Base-by-base conservation (phyloP, 2,329 filamentous ascomycete genomes). In the Microdochium paspali region DNA sequence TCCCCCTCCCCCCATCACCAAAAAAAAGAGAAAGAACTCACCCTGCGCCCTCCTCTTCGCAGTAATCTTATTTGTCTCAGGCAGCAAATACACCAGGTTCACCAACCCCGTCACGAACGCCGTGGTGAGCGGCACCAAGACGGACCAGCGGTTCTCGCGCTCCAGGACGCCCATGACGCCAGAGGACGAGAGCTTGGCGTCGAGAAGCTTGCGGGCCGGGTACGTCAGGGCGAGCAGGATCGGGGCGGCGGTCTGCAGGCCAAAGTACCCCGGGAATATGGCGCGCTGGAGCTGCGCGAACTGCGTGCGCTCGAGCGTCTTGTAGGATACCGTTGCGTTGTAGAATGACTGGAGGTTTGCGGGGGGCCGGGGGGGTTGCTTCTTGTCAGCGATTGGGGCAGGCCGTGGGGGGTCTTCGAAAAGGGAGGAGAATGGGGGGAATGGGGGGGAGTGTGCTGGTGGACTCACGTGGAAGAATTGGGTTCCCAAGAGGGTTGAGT, bases 231-330 rank as follows among this genome's bases (percentile, higher is more conserved):
- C 84, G 18, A 96, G 71, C 21, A 87, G 60, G 15, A 84, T 65
- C 0, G 93, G 88, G 1, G 91, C 71, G 5, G 76, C 74, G 3
- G 88, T 83, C 69, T 97, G 91, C 49, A 97, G 71, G 43, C 79
- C 73, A 65, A 97, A 97, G 73, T 95, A 98, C 58, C 88, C 76
- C 28, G 89, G 89, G 70, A 96, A 95, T 46, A 90, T 79, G 53
- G 80, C 80, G 54, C 81, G 76, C 67, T 96, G 91, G 26, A 96
- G 77, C 18, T 81, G 74, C 24, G 84, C 80, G 71, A 98, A 97
- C 61, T 88, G 81, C 0, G 87, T 80, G 24, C 88, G 81, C 24
- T 88, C 81, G 31, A 96, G 80, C 10, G 79, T 76, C 60, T 77
- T 82, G 74, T 85, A 95, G 58, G 88, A 82, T 47, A 90, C 73